Evolutionary conservation across 169 alveolate genomes (phyloP), one percentile per base, ranked within the genome.

Genomic region (Plasmodium malariae): DNA sequence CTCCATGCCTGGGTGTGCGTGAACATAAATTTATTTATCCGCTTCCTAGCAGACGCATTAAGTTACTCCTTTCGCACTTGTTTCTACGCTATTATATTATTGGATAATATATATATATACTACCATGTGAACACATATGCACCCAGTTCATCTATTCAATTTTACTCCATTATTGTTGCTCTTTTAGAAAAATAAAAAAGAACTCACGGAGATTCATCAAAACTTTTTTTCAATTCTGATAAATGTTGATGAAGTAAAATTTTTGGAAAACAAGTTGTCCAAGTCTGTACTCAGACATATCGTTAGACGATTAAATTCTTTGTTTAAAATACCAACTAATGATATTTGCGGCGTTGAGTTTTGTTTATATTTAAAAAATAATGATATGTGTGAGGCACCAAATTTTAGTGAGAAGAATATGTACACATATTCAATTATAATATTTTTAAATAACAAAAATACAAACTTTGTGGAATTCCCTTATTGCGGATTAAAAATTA

Each of bases 321-420:
- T 78, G 26, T 78, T 78, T 48, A 37, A 78, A 62, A 78, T 78
- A 9, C 73, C 78, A 78, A 78, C 67, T 32, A 49, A 78, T 78
- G 57, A 60, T 32, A 78, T 78, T 14, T 7, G 19, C 19, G 24
- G 78, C 26, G 32, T 78, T 0, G 74, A 78, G 32, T 78, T 78
- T 40, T 78, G 89, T 78, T 12, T 78, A 34, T 78, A 78, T 55
- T 1, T 78, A 63, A 78, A 62, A 78, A 55, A 36, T 37, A 63
- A 24, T 55, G 40, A 78, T 28, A 34, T 62, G 37, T 19, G 21
- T 32, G 80, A 78, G 4, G 30, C 68, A 12, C 9, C 43, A 14
- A 24, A 62, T 60, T 78, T 62, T 26, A 55, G 32, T 7, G 78
- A 67, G 43, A 28, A 62, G 36, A 48, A 63, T 17, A 78, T 62